Evolutionary conservation across 2,329 filamentous ascomycete species (phyloP), one percentile per base, ranked within the genome.

Genomic region (Blastomyces gilchristii): DNA sequence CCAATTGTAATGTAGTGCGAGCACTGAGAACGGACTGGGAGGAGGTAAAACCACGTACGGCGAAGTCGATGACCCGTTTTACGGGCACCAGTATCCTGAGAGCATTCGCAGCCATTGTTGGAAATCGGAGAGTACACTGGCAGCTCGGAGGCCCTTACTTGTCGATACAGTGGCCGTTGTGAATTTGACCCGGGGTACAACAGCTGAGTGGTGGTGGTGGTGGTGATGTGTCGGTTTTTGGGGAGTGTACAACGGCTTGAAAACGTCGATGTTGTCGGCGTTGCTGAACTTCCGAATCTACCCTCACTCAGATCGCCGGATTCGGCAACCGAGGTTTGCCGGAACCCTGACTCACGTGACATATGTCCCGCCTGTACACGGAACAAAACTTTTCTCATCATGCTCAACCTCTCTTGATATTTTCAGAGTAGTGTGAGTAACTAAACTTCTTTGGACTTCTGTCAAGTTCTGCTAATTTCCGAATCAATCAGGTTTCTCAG

Each of bases 61-160:
- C 88, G 83, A 90, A 91, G 83, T 92, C 89, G 80, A 92, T 91
- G 60, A 92, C 89, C 85, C 89, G 81, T 81, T 92, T 92, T 58
- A 92, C 80, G 76, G 89, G 89, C 3, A 92, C 88, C 66, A 92
- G 82, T 76, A 92, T 91, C 75, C 88, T 82, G 70, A 91, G 78
- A 62, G 74, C 74, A 62, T 74, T 78, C 57, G 78, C 43, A 34
- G 57, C 73, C 79, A 81, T 80, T 68, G 53, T 77, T 59, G 64
- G 22, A 54, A 39, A 49, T 4, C 28, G 50, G 43, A 37, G 50
- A 54, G 39, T 1, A 45, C 25, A 43, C n/a, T 28, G 52, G 37
- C 18, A 56, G 54, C n/a, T 50, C 22, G 22, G 45, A 37, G 31
- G 25, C 0, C 50, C 47, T 25, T 12, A 34, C 18, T 37, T 14